Evolutionary conservation across 805 yeast species (phyloP).

Genomic region (Suhomyces pyralidae): DNA sequence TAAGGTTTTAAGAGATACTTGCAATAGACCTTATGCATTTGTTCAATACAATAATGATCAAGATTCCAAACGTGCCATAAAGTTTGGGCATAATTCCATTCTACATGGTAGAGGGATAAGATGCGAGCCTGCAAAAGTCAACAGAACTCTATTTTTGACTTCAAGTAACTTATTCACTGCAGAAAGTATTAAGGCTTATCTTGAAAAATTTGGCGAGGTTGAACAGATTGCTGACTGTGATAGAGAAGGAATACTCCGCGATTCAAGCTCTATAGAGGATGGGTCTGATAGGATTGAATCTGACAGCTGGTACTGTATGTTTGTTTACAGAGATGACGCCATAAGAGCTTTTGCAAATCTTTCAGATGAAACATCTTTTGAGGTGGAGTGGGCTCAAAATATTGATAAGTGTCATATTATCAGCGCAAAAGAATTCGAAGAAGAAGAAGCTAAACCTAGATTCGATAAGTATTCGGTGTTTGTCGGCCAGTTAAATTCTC

Average conservation of each 20-base stretch:
- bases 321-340: slow-evolving; percentile 82
- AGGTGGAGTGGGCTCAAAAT: slow-evolving; percentile 85
- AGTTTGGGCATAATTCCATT: slow-evolving; percentile 62
- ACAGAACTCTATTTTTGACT: slow-evolving; percentile 72
- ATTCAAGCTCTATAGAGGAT: slow-evolving; percentile 9
- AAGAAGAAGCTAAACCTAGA: slow-evolving; percentile 6
- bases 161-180: slow-evolving; percentile 23
- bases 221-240: slow-evolving; percentile 57
- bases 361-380: slow-evolving; percentile 51
- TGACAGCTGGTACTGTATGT: slow-evolving; percentile 70
- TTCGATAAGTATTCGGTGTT: slow-evolving; percentile 73
- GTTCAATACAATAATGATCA: slow-evolving; percentile 75
- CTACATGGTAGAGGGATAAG: slow-evolving; percentile 75
- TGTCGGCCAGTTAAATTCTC: slow-evolving; percentile 66
- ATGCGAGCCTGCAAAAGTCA: slow-evolving; percentile 89
- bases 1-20: slow-evolving; percentile 78
- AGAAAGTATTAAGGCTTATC: slow-evolving; percentile 33
- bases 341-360: slow-evolving; percentile 76
- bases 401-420: slow-evolving; percentile 43
- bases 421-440: slow-evolving; percentile 13
- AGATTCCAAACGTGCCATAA: slow-evolving; percentile 68
- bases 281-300: slow-evolving; percentile 32
- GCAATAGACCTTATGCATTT: slow-evolving; percentile 86
- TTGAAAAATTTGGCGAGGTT: slow-evolving; percentile 66
- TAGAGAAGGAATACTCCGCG: slow-evolving; percentile 24